Evolutionary conservation across 306 rosid species (phyloP).

Genomic region (Benincasa hispida): DNA sequence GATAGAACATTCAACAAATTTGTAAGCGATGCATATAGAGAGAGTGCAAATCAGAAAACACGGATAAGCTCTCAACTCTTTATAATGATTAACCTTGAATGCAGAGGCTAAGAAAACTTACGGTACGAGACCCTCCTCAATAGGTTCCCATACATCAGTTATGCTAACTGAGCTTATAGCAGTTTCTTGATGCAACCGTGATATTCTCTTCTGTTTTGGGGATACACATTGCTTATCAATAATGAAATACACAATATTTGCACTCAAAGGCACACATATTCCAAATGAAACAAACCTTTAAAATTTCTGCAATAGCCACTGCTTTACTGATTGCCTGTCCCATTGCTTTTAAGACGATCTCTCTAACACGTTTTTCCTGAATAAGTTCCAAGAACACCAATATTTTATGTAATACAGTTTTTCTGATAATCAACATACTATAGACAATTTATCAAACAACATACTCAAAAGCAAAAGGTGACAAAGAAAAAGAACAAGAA

Average conservation of each 20-base stretch:
- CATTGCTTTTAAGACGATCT: conserved; percentile 96
- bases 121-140: conserved; percentile 99
- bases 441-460: neutral
- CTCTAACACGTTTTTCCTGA: conserved; percentile 72
- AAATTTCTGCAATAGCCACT: conserved; percentile 82
- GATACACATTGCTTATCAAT: conserved; percentile 5
- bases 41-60: neutral
- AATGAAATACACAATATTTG: neutral
- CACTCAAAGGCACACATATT: neutral
- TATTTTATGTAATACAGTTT: neutral
- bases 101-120: conserved; percentile 27
- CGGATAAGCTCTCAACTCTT: neutral
- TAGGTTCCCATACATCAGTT: conserved; percentile 94
- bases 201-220: conserved; percentile 58
- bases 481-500: neutral
- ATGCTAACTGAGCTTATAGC: conserved; percentile 89
- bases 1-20: neutral
- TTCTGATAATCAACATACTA: neutral
- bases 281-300: conserved; percentile 42
- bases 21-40: neutral
- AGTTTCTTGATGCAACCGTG: conserved; percentile 68
- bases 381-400: conserved; percentile 2
- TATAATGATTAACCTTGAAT: neutral
- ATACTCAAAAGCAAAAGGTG: neutral
- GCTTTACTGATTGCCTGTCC: conserved; percentile 99